Evolutionary conservation across 2,329 filamentous ascomycete species (phyloP).

Genomic region (Cytospora leucostoma): DNA sequence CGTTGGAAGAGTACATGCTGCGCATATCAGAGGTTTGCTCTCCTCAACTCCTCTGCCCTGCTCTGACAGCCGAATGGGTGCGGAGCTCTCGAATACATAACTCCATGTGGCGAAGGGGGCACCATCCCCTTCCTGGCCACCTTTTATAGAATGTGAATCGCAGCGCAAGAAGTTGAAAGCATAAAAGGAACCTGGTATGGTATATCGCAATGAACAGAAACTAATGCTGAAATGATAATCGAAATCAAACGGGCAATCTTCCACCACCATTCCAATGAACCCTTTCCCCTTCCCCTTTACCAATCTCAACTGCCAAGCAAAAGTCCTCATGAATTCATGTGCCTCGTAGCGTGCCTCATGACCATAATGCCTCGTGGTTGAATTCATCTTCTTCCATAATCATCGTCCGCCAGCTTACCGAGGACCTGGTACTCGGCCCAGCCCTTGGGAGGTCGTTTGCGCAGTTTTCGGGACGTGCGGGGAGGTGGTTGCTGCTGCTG

Average conservation of each 20-base stretch:
- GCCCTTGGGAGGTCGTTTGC: slow-evolving; percentile 42
- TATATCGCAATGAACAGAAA: slow-evolving; percentile 20
- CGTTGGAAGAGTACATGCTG: neutral
- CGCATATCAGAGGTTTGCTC: neutral
- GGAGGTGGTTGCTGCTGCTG: slow-evolving; percentile 29
- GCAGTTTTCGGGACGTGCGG: slow-evolving; percentile 45
- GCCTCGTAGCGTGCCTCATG: neutral
- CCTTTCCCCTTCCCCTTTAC: neutral
- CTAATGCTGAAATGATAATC: slow-evolving; percentile 19
- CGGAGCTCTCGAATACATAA: neutral
- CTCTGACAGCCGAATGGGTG: neutral
- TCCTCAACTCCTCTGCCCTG: neutral
- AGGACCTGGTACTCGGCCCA: slow-evolving; percentile 36
- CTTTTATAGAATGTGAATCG: neutral
- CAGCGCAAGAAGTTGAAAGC: neutral
- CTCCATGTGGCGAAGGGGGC: neutral
- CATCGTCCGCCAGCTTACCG: slow-evolving; percentile 29
- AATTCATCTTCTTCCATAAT: slow-evolving; percentile 9
- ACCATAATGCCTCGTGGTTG: neutral
- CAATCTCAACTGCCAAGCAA: slow-evolving; percentile 8
- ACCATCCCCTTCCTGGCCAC: neutral
- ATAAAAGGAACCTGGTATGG: slow-evolving; percentile 13
- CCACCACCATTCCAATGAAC: neutral
- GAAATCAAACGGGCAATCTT: slow-evolving; percentile 3
- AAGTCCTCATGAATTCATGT: slow-evolving; percentile 8